Evolutionary conservation across 208 protist genomes (phyloP), one percentile per base, ranked within the genome.

Genomic region (Acanthamoeba royreba): DNA sequence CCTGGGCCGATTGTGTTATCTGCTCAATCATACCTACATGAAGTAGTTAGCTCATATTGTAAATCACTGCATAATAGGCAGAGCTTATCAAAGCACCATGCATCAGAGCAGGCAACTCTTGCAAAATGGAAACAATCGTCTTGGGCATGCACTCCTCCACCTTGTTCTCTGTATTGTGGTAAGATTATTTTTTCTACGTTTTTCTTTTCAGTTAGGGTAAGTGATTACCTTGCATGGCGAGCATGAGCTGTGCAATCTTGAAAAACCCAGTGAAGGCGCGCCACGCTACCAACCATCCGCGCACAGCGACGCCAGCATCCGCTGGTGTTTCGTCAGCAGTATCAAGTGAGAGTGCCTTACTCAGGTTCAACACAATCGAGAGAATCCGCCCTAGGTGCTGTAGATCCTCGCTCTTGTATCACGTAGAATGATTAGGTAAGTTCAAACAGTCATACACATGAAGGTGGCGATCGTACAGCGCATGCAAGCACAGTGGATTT

Each of bases 131-230:
- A 43, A 52, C 35, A 19, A 31, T 28, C 7, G 38, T 22, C 9
- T 83, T 15, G 9, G 52, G 19, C 11, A 22, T 52, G 5, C 28
- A 25, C 42, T 83, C 72, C 35, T 83, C 72, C 17, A 83, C 72
- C 72, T 83, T 46, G 72, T 83, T 52, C 42, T 83, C 72, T 83
- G 72, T 28, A n/a, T n/a, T n/a, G n/a, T n/a, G n/a, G n/a, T n/a
- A n/a, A n/a, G n/a, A n/a, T n/a, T n/a, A n/a, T n/a, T n/a, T n/a
- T n/a, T n/a, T n/a, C n/a, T n/a, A n/a, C n/a, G n/a, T n/a, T n/a
- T n/a, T n/a, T n/a, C n/a, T n/a, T n/a, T n/a, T n/a, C n/a, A n/a
- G n/a, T n/a, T n/a, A n/a, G n/a, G n/a, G n/a, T n/a, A n/a, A n/a
- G n/a, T n/a, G n/a, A n/a, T n/a, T n/a, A n/a, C n/a, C n/a, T n/a